Percentiles rank a stretch among this genome's conserved stretches.
phyloP scores from a whole-genome alignment of 257 asterid species.

The Mitragyna speciosa region DNA sequence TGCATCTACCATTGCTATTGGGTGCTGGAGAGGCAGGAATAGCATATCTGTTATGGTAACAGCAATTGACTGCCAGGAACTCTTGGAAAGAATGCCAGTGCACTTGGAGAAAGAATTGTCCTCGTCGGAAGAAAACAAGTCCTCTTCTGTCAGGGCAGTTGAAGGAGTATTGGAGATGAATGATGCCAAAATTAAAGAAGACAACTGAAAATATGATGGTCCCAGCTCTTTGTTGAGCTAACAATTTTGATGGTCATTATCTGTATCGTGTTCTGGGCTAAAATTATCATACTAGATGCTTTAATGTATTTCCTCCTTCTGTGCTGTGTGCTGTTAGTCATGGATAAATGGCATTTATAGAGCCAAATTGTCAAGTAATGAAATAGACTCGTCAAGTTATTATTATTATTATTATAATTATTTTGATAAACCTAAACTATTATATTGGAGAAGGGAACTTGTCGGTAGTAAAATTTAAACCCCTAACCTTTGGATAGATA shows the following conservation, averaged over 20 bases:
- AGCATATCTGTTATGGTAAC: conserved; percentile 79
- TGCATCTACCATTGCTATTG: conserved; percentile 63
- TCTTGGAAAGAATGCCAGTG: conserved; percentile 57
- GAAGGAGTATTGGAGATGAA: conserved; percentile 31
- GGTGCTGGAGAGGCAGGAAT: conserved; percentile 90
- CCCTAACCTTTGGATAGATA: too few species aligned
- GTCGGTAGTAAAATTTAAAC: too few species aligned
- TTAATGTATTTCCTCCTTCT: background rate
- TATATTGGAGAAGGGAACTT: too few species aligned
- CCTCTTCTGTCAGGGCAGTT: conserved; percentile 25
- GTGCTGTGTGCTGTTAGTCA: background rate
- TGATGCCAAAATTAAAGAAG: conserved; percentile 14
- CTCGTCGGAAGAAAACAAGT: conserved; percentile 6
- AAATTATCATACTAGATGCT: background rate
- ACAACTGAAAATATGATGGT: background rate
- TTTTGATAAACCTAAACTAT: too few species aligned
- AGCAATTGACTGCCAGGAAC: conserved; percentile 75
- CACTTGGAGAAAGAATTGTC: conserved; percentile 31
- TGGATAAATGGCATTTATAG: background rate
- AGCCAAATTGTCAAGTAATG: background rate
- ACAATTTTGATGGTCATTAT: background rate
- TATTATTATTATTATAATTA: too few species aligned
- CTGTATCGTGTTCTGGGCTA: background rate
- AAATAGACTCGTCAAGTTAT: background rate
- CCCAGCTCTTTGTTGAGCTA: conserved; percentile 1